Percentiles rank a stretch among this genome's conserved stretches.
These are phyloP conservation scores for Cyberlindnera lachancei DNA, from an alignment of 805 yeast species.

Conservation along the genomic window DNA sequence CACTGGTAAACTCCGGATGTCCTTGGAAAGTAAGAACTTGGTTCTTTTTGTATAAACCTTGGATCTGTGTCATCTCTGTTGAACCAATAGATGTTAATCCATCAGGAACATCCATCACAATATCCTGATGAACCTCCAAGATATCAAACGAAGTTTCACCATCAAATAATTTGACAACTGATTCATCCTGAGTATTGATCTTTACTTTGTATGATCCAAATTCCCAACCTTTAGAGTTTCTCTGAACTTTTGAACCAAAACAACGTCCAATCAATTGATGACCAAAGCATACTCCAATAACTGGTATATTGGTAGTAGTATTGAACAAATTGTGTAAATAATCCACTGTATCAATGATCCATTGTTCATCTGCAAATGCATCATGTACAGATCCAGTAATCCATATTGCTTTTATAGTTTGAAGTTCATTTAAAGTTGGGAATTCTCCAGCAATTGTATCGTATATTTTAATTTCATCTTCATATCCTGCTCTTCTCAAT, in stretches of 20 bases:
- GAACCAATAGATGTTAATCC: conserved; percentile 41
- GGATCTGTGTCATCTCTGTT: conserved; percentile 48
- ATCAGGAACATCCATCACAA: conserved; percentile 37
- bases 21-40: conserved; percentile 72
- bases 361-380: conserved; percentile 32
- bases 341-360: conserved; percentile 35
- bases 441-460: conserved; percentile 25
- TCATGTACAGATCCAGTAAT: conserved; percentile 48
- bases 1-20: conserved; percentile 81
- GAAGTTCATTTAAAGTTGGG: conserved; percentile 21
- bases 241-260: conserved; percentile 50
- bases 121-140: conserved; percentile 54
- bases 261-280: conserved; percentile 73
- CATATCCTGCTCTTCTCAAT: conserved; percentile 20
- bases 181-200: conserved; percentile 34
- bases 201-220: conserved; percentile 48
- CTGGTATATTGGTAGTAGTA: conserved; percentile 25
- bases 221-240: conserved; percentile 68
- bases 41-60: conserved; percentile 53
- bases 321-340: conserved; percentile 22
- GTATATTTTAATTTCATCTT: conserved; percentile 26
- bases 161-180: conserved; percentile 19
- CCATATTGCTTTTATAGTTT: conserved; percentile 34
- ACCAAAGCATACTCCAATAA: conserved; percentile 79
- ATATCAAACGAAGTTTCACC: conserved; percentile 27